Conservation (phyloP, 345 rosid species). For the Corymbia maculata region DNA sequence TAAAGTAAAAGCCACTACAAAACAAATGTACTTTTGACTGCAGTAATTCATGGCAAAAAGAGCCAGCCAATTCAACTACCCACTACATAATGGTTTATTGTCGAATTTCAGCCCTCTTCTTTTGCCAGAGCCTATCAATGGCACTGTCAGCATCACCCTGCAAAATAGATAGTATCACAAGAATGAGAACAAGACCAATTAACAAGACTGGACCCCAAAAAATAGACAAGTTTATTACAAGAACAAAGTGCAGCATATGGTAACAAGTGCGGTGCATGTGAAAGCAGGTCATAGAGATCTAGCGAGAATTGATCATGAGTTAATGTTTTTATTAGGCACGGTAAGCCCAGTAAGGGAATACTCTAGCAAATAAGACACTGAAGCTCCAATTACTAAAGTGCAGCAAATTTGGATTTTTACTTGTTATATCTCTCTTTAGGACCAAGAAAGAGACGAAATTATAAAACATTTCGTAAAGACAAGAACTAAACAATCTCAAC, state of each 20-base stretch:
- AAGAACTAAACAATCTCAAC: background rate
- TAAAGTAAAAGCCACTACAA: background rate
- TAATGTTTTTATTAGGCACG: background rate
- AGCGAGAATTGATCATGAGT: background rate
- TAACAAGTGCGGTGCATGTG: background rate
- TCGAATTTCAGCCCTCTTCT: constrained; percentile 31
- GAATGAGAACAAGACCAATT: background rate
- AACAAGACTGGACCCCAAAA: background rate
- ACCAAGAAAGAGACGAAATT: background rate
- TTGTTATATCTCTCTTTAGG: background rate
- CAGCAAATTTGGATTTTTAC: background rate
- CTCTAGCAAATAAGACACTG: background rate
- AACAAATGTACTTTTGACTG: background rate
- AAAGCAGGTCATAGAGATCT: background rate
- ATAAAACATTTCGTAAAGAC: background rate
- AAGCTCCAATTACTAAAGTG: background rate
- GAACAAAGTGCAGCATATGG: background rate
- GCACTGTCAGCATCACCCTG: constrained; percentile 56
- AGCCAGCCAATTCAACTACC: background rate
- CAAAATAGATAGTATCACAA: background rate
- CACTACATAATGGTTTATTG: constrained; percentile 1
- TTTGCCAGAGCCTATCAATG: constrained; percentile 55
- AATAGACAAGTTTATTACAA: background rate
- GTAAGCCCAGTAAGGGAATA: background rate
- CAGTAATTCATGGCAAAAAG: background rate